phyloP scores from a whole-genome alignment of 495 filamentous ascomycete species.

The Saxophila tyrrhenica region DNA sequence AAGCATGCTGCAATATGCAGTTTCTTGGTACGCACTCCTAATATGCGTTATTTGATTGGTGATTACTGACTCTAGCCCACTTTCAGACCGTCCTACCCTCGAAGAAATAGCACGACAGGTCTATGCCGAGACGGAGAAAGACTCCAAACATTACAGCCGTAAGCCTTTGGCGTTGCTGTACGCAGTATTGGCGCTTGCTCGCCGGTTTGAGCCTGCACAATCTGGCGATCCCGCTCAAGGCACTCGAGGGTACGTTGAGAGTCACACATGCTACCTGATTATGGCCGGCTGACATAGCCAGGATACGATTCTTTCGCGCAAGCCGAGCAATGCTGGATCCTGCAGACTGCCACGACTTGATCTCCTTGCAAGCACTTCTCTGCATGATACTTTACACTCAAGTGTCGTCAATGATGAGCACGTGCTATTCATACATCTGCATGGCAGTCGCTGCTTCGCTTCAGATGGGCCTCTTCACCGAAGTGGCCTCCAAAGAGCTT shows the following conservation, averaged over 20 bases:
- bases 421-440: constrained; percentile 15
- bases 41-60: too few relatives aligned
- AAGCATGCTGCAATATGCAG: constrained; percentile 16
- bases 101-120: background rate
- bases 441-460: constrained; percentile 14
- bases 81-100: background rate
- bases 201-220: background rate
- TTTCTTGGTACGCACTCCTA: background rate
- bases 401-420: constrained; percentile 14
- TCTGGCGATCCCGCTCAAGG: background rate
- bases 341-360: constrained; percentile 7
- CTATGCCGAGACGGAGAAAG: constrained; percentile 5
- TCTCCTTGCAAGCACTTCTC: constrained; percentile 11
- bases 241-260: background rate
- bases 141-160: background rate
- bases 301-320: constrained; percentile 14
- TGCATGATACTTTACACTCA: constrained; percentile 17
- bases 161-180: constrained; percentile 12
- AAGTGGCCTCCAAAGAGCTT: background rate
- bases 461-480: constrained; percentile 13
- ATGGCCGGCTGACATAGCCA: background rate
- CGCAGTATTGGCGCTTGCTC: constrained; percentile 7
- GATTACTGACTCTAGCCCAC: background rate
- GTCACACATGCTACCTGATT: too few relatives aligned
- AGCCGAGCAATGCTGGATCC: constrained; percentile 10